Evolutionary conservation across 2,329 filamentous ascomycete genomes (phyloP).

Genomic region (Ophiostoma piceae): DNA sequence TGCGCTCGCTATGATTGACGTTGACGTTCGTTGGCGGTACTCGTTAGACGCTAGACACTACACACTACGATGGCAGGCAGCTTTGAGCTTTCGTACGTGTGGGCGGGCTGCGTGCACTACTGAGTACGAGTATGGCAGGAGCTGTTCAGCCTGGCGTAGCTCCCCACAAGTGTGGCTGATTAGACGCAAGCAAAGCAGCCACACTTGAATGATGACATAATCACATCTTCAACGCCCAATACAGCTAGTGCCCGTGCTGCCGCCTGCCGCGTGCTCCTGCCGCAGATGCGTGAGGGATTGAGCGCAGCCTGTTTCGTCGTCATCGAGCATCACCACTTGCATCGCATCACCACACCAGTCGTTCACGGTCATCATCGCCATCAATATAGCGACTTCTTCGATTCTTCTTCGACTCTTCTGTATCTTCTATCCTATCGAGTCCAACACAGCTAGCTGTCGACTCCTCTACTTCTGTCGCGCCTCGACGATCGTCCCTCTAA

Average conservation of each 20-base stretch:
- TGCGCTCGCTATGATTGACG: background rate
- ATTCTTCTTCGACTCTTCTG: no score
- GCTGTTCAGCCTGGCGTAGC: constrained; percentile 7
- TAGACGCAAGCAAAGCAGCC: background rate
- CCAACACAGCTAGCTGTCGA: background rate
- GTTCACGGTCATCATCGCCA: background rate
- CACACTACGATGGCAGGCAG: constrained; percentile 25
- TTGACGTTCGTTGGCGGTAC: background rate
- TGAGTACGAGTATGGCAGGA: background rate
- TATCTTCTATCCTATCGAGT: no score
- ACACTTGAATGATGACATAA: constrained; percentile 3
- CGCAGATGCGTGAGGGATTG: constrained; percentile 2
- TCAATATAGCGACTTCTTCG: background rate
- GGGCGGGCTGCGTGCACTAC: constrained; percentile 1
- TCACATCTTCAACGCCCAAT: background rate
- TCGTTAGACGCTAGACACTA: background rate
- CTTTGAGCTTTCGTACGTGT: constrained; percentile 28
- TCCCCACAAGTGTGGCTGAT: constrained; percentile 12
- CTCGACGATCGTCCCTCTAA: no score
- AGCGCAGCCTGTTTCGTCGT: constrained; percentile 13
- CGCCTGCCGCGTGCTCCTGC: background rate
- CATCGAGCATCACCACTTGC: background rate
- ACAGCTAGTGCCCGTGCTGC: constrained; percentile 10
- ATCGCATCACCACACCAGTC: background rate
- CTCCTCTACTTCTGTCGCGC: no score